phyloP scores from a whole-genome alignment of 495 filamentous ascomycete species.

The Podospora pseudopauciseta region DNA sequence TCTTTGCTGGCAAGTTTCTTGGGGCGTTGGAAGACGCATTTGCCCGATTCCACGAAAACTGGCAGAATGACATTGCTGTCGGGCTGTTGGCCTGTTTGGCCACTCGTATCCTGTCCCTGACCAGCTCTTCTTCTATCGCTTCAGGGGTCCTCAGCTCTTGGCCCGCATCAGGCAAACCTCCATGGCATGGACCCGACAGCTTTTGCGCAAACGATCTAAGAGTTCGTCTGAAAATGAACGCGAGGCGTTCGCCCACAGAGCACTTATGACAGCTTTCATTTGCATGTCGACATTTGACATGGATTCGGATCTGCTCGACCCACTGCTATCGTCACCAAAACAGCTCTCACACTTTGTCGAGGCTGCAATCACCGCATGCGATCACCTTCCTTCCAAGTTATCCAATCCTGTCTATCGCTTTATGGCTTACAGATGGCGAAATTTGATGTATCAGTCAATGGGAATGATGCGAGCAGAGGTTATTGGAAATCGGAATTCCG shows the following conservation, averaged over 20 bases:
- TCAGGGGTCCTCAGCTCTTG: slow-evolving; percentile 15
- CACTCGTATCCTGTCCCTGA: slow-evolving; percentile 19
- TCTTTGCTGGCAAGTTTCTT: slow-evolving; percentile 1
- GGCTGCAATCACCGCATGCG: slow-evolving; percentile 3
- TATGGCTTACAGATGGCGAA: slow-evolving; percentile 16
- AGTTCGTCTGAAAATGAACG: neutral
- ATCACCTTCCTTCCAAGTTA: slow-evolving; percentile 11
- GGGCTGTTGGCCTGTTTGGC: slow-evolving; percentile 20
- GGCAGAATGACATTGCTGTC: slow-evolving; percentile 23
- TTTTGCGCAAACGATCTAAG: neutral
- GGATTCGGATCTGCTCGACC: neutral
- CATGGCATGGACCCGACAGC: slow-evolving; percentile 17
- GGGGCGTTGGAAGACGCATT: slow-evolving; percentile 12
- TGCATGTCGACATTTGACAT: slow-evolving; percentile 20
- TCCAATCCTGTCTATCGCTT: slow-evolving; percentile 6
- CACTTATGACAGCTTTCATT: slow-evolving; percentile 13
- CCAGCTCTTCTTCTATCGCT: neutral
- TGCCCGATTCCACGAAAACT: slow-evolving; percentile 16
- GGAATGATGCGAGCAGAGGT: slow-evolving; percentile 1
- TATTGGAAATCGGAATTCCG: slow-evolving; percentile 1
- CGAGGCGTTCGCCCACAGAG: slow-evolving; percentile 1
- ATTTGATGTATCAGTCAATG: slow-evolving; percentile 12
- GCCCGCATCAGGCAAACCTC: slow-evolving; percentile 10
- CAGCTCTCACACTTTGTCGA: slow-evolving; percentile 12
- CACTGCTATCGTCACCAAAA: neutral